Evolutionary conservation across 805 yeast genomes (phyloP).

Genomic region (Pichia gijzeniarum): DNA sequence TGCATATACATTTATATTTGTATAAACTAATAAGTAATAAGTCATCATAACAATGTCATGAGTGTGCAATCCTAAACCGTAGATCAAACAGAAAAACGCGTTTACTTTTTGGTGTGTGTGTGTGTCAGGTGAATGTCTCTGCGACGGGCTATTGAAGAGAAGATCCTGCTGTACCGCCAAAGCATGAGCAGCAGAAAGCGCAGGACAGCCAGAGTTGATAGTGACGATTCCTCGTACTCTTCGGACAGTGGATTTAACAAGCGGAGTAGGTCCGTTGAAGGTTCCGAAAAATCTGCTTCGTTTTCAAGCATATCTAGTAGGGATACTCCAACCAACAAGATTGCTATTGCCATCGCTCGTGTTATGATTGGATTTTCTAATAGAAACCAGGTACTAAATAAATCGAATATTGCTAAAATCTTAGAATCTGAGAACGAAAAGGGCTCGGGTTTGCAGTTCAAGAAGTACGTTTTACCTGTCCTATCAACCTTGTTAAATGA

Average conservation of each 20-base stretch:
- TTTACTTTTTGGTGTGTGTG: neutral
- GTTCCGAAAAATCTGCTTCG: neutral
- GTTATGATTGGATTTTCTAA: constrained; percentile 25
- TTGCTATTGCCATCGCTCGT: constrained; percentile 28
- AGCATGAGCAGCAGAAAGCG: neutral
- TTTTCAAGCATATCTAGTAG: constrained; percentile 1
- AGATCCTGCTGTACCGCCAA: no score
- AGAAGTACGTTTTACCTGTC: constrained; percentile 20
- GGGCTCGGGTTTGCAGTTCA: constrained; percentile 25
- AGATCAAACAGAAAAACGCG: neutral
- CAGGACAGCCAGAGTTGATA: no score
- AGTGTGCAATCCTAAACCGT: no score
- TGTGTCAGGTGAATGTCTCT: no score
- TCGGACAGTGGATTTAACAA: neutral
- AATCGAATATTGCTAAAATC: constrained; percentile 22
- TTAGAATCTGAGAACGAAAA: constrained; percentile 26
- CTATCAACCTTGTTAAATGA: constrained; percentile 13
- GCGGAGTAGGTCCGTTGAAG: no score
- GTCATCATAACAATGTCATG: no score
- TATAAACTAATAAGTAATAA: no score
- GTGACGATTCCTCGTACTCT: no score
- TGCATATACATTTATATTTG: neutral
- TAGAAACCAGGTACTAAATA: constrained; percentile 24
- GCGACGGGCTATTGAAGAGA: no score
- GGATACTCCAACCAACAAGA: constrained; percentile 17